These are phyloP conservation scores for Podaxis sp. DNA, from an alignment of 768 basidiomycete species.

Conservation along the genomic window DNA sequence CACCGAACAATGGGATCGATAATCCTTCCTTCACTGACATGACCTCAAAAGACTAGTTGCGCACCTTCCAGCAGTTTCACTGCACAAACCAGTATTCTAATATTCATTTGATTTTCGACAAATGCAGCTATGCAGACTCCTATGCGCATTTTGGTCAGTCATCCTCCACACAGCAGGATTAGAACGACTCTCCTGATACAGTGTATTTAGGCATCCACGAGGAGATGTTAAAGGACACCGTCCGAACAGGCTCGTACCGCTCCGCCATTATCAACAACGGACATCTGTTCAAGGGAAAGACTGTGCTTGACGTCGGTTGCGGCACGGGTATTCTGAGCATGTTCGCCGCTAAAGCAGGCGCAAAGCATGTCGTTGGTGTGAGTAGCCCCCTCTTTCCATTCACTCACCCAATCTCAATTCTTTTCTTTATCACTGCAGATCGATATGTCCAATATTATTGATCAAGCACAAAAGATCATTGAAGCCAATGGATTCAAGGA, in stretches of 20 bases:
- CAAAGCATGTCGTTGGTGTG: conserved; percentile 90
- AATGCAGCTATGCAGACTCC: conserved; percentile 84
- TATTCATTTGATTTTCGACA: conserved; percentile 25
- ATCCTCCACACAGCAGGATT: neutral
- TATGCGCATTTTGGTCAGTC: conserved; percentile 88
- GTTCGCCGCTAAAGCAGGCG: conserved; percentile 97
- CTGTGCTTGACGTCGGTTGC: conserved; percentile 96
- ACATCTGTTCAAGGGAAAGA: conserved; percentile 95
- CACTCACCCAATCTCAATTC: conserved; percentile 10
- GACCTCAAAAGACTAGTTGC: conserved; percentile 88
- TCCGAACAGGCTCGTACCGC: conserved; percentile 94
- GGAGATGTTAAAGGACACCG: conserved; percentile 98
- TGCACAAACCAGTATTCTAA: conserved; percentile 31
- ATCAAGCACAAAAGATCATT: conserved; percentile 96
- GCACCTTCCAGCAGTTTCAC: conserved; percentile 24
- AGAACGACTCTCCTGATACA: neutral
- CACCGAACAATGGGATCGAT: conserved; percentile 20
- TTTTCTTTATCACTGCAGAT: conserved; percentile 49
- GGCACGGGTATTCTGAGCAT: conserved; percentile 97
- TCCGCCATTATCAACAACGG: conserved; percentile 91
- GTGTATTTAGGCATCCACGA: conserved; percentile 81
- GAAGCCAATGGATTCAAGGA: conserved; percentile 95
- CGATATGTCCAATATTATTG: conserved; percentile 99
- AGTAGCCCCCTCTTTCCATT: conserved; percentile 23
- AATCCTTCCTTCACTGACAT: conserved; percentile 38